Evolutionary conservation across 495 filamentous ascomycete genomes (phyloP), one percentile per base, ranked within the genome.

Genomic region (Podospora didyma): DNA sequence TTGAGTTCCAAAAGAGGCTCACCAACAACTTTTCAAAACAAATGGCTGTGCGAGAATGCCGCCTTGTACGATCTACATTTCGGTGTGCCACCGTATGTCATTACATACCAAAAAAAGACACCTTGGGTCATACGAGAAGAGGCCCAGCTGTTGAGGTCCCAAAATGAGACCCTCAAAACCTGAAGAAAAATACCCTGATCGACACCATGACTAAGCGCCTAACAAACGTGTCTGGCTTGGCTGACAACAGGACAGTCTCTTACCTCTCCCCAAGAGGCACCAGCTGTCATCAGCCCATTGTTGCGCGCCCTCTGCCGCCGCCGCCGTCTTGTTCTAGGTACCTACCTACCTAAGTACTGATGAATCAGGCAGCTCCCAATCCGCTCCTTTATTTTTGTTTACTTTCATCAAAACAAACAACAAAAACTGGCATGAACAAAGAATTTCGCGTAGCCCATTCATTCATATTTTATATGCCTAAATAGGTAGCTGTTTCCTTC

Each of bases 361-460:
- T 7, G 34, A 7, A 37, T 17, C n/a, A 16, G n/a, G 14, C 12
- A 42, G 1, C 5, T 7, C 14, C 12, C 14, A 42, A 16, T 7
- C 12, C n/a, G n/a, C 9, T 42, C 14, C 39, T 42, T 17, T 42
- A 17, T 9, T 42, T 42, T 42, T 42, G 39, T 42, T 42, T 42
- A 42, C 39, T 42, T 42, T 42, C n/a, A 47, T 22, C 45, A 47
- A 47, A 47, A 47, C 45, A 47, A 47, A 47, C 45, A 47, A 47
- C 45, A 22, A 47, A 5, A 2, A 47, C 12, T 20, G 41, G 22
- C 19, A 47, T 47, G 22, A 47, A 47, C 20, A 22, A 42, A 14
- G 22, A 47, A 47, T 47, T 19, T 47, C 45, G 45, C 12, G n/a
- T 42, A 17, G 39, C 3, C n/a, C 14, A 42, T 42, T 16, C 39